Evolutionary conservation across 2,329 filamentous ascomycete species (phyloP).

Genomic region (Tolypocladium pustulatum): DNA sequence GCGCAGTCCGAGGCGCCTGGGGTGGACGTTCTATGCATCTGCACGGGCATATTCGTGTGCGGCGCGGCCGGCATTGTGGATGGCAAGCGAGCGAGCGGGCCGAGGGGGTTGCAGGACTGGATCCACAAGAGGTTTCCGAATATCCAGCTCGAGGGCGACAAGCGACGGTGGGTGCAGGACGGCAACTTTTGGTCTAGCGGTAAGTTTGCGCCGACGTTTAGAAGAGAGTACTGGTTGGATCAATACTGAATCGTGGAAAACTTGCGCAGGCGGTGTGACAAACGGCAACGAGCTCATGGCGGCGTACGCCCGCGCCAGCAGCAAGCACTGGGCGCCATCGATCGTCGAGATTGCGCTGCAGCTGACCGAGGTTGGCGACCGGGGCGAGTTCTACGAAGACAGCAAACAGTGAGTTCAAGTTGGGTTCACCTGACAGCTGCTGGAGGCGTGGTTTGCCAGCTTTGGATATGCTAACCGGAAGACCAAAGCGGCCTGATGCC

Average conservation of each 20-base stretch:
- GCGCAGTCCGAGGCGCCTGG: slow-evolving; percentile 24
- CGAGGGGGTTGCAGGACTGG: slow-evolving; percentile 29
- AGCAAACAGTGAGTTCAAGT: slow-evolving; percentile 20
- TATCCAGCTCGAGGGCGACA: slow-evolving; percentile 31
- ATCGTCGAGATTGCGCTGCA: slow-evolving; percentile 32
- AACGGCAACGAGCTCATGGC: slow-evolving; percentile 46
- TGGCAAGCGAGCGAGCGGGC: slow-evolving; percentile 35
- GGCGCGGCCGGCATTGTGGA: slow-evolving; percentile 36
- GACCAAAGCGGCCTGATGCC: background rate
- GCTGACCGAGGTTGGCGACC: slow-evolving; percentile 38
- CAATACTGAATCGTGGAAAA: background rate
- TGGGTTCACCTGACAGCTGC: slow-evolving; percentile 25
- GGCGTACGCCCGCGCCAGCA: slow-evolving; percentile 34
- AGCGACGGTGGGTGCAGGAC: slow-evolving; percentile 39
- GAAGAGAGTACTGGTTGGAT: no score
- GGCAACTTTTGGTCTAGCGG: slow-evolving; percentile 46
- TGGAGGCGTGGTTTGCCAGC: slow-evolving; percentile 21
- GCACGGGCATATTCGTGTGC: slow-evolving; percentile 38
- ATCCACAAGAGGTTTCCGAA: slow-evolving; percentile 26
- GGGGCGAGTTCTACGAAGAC: slow-evolving; percentile 30
- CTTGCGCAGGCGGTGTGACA: slow-evolving; percentile 36
- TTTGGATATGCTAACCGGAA: background rate
- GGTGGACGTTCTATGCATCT: slow-evolving; percentile 40
- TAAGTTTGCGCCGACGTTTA: slow-evolving; percentile 16
- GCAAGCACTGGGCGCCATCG: slow-evolving; percentile 29